Evolutionary conservation across 2,329 filamentous ascomycete species (phyloP).

Genomic region (Phyllosticta paracitricarpa): DNA sequence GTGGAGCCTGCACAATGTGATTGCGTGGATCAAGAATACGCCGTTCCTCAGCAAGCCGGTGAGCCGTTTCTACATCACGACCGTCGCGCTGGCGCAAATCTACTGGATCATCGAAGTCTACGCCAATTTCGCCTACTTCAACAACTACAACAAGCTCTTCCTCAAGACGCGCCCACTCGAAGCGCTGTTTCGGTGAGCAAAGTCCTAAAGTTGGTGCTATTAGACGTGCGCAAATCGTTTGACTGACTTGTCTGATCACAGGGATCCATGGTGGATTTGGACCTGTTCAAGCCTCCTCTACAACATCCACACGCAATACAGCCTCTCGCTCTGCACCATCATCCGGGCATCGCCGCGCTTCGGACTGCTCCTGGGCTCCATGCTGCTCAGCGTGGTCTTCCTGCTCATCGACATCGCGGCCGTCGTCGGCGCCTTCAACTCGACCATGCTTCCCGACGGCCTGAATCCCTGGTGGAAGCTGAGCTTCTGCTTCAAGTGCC

Average conservation of each 20-base stretch:
- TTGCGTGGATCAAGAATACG: conserved; percentile 57
- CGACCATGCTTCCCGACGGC: conserved; percentile 33
- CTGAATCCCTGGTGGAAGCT: conserved; percentile 59
- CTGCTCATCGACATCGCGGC: conserved; percentile 52
- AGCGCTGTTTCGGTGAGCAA: conserved; percentile 45
- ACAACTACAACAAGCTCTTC: conserved; percentile 45
- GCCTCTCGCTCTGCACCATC: conserved; percentile 48
- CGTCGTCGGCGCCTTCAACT: conserved; percentile 41
- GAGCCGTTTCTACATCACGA: conserved; percentile 48
- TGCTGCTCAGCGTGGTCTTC: conserved; percentile 51
- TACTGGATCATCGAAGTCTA: conserved; percentile 58
- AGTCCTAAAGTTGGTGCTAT: background rate
- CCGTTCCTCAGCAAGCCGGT: conserved; percentile 46
- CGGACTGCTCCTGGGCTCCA: conserved; percentile 50
- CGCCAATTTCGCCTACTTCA: conserved; percentile 56
- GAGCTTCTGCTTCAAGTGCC: conserved; percentile 55
- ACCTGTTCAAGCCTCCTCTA: conserved; percentile 50
- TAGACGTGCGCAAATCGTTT: background rate
- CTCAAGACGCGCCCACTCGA: conserved; percentile 48
- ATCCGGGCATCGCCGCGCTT: conserved; percentile 54
- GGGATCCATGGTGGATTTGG: conserved; percentile 60
- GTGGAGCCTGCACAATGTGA: conserved; percentile 55
- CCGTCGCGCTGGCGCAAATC: conserved; percentile 48
- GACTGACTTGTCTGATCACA: conserved; percentile 13
- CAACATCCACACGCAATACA: conserved; percentile 53